Evolutionary conservation across 2,329 filamentous ascomycete species (phyloP), one percentile per base, ranked within the genome.

Genomic region (Hypoxylon sp.): DNA sequence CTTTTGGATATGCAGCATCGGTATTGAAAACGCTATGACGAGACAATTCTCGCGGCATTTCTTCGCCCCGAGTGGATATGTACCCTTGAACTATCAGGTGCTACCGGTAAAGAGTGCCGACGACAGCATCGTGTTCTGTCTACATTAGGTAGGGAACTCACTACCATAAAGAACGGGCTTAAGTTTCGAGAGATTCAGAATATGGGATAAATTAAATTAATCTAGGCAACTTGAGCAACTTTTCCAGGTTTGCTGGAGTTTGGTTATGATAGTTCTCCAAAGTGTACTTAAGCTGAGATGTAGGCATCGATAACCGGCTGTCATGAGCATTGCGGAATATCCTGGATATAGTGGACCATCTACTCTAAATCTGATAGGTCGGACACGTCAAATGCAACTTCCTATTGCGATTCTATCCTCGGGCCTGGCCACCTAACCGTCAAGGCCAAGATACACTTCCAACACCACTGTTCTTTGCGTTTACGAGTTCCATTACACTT

Each of bases 1-100:
- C 44, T 48, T 21, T 10, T 55, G 52, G 52, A 2, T 55, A 44
- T 55, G 37, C 13, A 55, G 52, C 35, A 29, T 31, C 24, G 52
- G 31, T 15, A 39, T 44, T 10, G 13, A 13, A n/a, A 44, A 19
- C 10, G 21, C 21, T 13, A 32, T 8, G 13, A 17, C 37, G 3
- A 56, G 27, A 21, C 24, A 21, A 21, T 46, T 56, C 27, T 46
- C 24, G 15, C 37, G 53, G 11, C 53, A 56, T 8, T 56, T 56
- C 37, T 56, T 32, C 24, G n/a, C 46, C 10, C 53, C 53, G 10
- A 46, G 46, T 46, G 53, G 46, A 24, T 56, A 56, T 32, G 31
- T 46, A 27, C 35, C 53, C 15, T 46, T 24, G n/a, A 32, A 1
- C 17, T 24, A 32, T 31, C 37, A 4, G 21, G n/a, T 46, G 6